Percentiles rank a stretch among this genome's conserved stretches.
Evolutionary conservation across 768 basidiomycete genomes (phyloP).

Genomic region (Coprinopsis strossmayeri): DNA sequence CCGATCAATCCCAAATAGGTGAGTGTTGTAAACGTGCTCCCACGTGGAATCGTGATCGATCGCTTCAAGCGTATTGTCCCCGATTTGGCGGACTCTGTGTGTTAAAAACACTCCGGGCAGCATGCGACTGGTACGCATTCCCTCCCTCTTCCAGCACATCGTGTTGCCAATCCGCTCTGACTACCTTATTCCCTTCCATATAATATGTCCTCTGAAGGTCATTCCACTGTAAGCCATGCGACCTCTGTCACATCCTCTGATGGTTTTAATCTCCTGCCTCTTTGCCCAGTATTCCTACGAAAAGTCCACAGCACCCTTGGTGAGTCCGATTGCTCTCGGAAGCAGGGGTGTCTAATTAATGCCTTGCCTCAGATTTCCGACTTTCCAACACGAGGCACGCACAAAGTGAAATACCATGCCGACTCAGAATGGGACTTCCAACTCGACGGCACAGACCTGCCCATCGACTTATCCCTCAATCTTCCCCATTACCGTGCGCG

Average conservation of each 20-base stretch:
- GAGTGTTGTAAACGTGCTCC: slow-evolving; percentile 9
- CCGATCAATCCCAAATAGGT: slow-evolving; percentile 8
- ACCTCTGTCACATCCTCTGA: background rate
- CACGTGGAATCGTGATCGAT: slow-evolving; percentile 11
- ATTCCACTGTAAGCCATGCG: slow-evolving; percentile 9
- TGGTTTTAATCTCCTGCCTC: background rate
- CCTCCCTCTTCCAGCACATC: slow-evolving; percentile 2
- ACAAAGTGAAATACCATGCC: slow-evolving; percentile 59
- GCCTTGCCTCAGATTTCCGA: background rate
- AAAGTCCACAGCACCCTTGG: slow-evolving; percentile 6
- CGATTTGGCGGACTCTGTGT: slow-evolving; percentile 3
- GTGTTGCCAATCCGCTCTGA: background rate
- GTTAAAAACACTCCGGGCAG: background rate
- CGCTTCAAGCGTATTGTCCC: slow-evolving; percentile 5
- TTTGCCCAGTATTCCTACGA: slow-evolving; percentile 8
- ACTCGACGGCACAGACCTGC: slow-evolving; percentile 42
- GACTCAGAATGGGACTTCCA: slow-evolving; percentile 62
- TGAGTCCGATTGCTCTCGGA: background rate
- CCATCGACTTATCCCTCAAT: slow-evolving; percentile 60
- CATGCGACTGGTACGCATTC: slow-evolving; percentile 4
- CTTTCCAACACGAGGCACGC: slow-evolving; percentile 36
- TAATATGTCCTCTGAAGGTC: slow-evolving; percentile 9
- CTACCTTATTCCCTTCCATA: background rate
- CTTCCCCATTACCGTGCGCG: slow-evolving; percentile 77
- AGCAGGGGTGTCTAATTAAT: too few species aligned